Base-by-base conservation (phyloP, 2,329 filamentous ascomycete genomes). In the Diaporthe ilicicola region DNA sequence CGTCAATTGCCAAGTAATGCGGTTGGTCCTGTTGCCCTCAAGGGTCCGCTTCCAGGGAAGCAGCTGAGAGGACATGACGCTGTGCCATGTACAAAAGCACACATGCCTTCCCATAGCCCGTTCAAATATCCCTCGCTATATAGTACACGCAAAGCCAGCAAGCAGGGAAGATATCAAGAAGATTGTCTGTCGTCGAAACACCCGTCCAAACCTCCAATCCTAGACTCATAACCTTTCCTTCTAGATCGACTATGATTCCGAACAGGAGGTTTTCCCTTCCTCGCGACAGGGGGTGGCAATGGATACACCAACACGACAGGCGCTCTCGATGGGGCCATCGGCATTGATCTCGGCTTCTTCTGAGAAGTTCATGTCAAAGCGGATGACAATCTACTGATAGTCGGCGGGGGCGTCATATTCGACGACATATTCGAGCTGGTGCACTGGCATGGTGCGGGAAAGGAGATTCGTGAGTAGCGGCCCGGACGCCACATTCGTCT, bases 231-330 rank as follows among this genome's bases (percentile, higher is more conserved):
- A 32, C 29, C 53, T 55, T 13, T 34, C 10, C 4, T 19, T 56
- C 10, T 37, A 56, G 54, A 27, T 56, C n/a, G 15, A 39, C 32
- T 56, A 56, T 7, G 32, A 32, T 24, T 39, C 32, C 9, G 7
- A 39, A 15, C n/a, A 39, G n/a, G n/a, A 1, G 54, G 12, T 5
- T 12, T 56, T 19, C n/a, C 34, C n/a, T 56, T 56, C 54, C 54
- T 56, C 4, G 54, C 54, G 2, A 39, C 34, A 2, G 54, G 54
- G 1, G 54, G 54, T 3, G 54, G 54, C 2, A 56, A 9, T 6
- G 54, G 54, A 39, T 56, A 56, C 7, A 56, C 54, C 34, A 56
- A 56, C 4, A 56, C 54, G 34, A 56, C 54, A 56, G 54, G 54
- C 34, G 54, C 34, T 10, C n/a, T 56, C 9, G 24, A 37, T 39